Conservation (phyloP, 768 basidiomycete genomes). For the Russula foetens region DNA sequence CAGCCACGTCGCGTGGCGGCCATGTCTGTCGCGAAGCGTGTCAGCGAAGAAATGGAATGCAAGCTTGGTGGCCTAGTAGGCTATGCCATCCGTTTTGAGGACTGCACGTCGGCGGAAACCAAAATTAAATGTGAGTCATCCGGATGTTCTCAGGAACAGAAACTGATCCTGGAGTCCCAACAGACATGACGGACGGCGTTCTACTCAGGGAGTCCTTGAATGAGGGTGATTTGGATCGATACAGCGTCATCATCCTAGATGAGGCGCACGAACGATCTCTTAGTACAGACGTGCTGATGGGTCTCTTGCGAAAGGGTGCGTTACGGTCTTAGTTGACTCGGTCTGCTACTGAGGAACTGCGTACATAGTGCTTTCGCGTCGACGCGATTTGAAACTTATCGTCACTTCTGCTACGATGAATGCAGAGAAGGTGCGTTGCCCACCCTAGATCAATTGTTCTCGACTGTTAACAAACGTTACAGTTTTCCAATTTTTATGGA, state of each 20-base stretch:
- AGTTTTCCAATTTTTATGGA: slow-evolving; percentile 96
- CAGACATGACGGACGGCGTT: slow-evolving; percentile 99
- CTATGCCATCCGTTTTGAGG: slow-evolving; percentile 98
- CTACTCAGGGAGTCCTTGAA: slow-evolving; percentile 96
- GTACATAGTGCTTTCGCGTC: slow-evolving; percentile 60
- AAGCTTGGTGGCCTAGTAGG: slow-evolving; percentile 88
- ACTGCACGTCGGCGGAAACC: slow-evolving; percentile 89
- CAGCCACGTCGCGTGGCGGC: slow-evolving; percentile 98
- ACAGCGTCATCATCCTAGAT: slow-evolving; percentile 96
- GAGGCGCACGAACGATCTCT: slow-evolving; percentile 97
- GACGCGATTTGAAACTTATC: slow-evolving; percentile 90
- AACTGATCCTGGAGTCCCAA: neutral
- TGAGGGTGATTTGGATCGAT: slow-evolving; percentile 96
- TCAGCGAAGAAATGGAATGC: slow-evolving; percentile 99
- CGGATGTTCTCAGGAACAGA: neutral
- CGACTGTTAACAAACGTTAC: neutral
- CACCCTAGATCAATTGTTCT: too few species aligned
- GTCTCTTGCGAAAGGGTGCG: slow-evolving; percentile 86
- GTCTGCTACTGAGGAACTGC: neutral
- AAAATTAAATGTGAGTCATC: slow-evolving; percentile 87
- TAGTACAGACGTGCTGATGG: slow-evolving; percentile 98
- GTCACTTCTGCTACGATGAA: slow-evolving; percentile 99
- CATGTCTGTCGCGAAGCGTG: slow-evolving; percentile 99
- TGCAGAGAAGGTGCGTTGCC: slow-evolving; percentile 73
- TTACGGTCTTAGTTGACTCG: neutral